phyloP scores from a whole-genome alignment of 2,329 filamentous ascomycete genomes.

The Monosporascus sp. region DNA sequence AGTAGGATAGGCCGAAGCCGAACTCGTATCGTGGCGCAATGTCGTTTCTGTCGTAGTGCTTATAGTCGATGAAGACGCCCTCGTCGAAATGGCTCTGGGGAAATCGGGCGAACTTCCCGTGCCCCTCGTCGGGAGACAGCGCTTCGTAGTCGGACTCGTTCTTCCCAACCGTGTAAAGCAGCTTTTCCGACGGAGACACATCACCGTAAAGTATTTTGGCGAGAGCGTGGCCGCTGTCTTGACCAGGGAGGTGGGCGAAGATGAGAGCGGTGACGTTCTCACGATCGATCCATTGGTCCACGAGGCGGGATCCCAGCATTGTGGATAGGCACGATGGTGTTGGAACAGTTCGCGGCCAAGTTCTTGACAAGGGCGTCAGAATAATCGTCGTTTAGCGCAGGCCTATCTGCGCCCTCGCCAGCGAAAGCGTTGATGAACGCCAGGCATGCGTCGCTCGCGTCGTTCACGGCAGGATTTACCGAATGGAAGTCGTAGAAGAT shows the following conservation, averaged over 20 bases:
- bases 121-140: constrained; percentile 43
- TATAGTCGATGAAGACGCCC: constrained; percentile 59
- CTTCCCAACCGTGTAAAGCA: constrained; percentile 57
- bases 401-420: constrained; percentile 68
- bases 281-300: constrained; percentile 62
- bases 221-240: constrained; percentile 56
- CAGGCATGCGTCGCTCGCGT: constrained; percentile 54
- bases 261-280: constrained; percentile 59
- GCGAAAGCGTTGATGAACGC: constrained; percentile 65
- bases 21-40: constrained; percentile 60
- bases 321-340: constrained; percentile 60
- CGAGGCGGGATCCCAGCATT: constrained; percentile 55
- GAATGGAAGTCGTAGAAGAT: no score
- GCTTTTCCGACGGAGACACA: constrained; percentile 45
- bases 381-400: constrained; percentile 62
- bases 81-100: constrained; percentile 43
- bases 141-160: constrained; percentile 44
- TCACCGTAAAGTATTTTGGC: constrained; percentile 55
- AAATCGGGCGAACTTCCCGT: constrained; percentile 11
- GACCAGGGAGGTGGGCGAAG: constrained; percentile 59
- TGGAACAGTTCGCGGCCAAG: constrained; percentile 54
- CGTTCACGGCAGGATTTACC: constrained; percentile 36
- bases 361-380: constrained; percentile 54
- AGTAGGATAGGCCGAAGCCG: constrained; percentile 63
- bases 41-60: constrained; percentile 52